Conservation (phyloP, 148 eudicot species). For the Selenicereus undatus region DNA sequence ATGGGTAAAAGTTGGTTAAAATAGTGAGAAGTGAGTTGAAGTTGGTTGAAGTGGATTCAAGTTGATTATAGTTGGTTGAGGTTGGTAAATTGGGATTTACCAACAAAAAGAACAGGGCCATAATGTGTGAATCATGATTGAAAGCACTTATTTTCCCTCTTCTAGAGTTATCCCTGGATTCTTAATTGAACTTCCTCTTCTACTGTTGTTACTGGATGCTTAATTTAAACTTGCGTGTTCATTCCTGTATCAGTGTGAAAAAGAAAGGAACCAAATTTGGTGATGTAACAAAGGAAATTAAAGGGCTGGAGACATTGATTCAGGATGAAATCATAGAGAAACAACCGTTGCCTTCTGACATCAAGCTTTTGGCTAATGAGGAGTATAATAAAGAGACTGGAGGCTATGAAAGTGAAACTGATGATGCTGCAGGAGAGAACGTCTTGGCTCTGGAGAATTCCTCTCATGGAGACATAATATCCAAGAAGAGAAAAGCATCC, state of each 20-base stretch:
- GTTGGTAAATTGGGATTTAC: no score
- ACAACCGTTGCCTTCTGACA: constrained; percentile 36
- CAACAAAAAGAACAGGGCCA: no score
- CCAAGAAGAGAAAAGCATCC: constrained; percentile 72
- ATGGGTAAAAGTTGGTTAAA: no score
- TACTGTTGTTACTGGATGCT: neutral
- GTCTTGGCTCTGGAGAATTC: constrained; percentile 24
- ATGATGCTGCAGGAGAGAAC: constrained; percentile 28
- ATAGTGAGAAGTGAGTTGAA: no score
- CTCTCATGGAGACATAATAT: constrained; percentile 24
- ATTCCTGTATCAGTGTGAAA: constrained; percentile 45
- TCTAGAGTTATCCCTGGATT: neutral
- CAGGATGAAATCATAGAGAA: constrained; percentile 35
- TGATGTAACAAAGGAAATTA: constrained; percentile 21
- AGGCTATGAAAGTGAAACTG: constrained; percentile 45
- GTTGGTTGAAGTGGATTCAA: no score
- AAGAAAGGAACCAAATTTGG: constrained; percentile 39
- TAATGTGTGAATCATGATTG: neutral
- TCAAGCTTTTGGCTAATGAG: constrained; percentile 58
- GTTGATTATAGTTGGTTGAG: no score
- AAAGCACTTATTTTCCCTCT: neutral
- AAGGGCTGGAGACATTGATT: constrained; percentile 26
- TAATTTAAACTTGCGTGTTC: constrained; percentile 3
- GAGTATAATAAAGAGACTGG: constrained; percentile 58
- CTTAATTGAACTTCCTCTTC: neutral